Evolutionary conservation across 768 basidiomycete genomes (phyloP), one percentile per base, ranked within the genome.

Genomic region (Boletus reticuloceps): DNA sequence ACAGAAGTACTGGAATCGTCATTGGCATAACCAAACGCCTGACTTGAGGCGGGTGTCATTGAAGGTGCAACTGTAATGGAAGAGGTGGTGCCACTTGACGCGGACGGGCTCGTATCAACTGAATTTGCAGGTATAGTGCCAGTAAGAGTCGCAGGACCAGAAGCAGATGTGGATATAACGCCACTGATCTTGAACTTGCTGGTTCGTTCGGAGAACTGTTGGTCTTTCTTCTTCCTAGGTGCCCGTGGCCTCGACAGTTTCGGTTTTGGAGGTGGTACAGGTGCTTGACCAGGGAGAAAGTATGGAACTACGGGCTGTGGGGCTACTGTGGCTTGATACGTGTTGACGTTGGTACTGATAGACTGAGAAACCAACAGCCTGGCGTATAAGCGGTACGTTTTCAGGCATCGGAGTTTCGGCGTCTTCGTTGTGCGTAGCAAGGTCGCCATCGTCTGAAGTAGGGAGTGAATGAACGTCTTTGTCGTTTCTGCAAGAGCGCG

Each of bases 211-310:
- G 76, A 72, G 61, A 75, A 83, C 10, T 74, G 74, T 11, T 56
- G 32, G 55, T 70, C 72, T 53, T 66, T 72, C 63, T 72, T 68
- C 66, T 71, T 72, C 53, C 64, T 58, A 6, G 61, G 60, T 41
- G 67, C 57, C 16, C 60, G 63, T 5, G 65, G 58, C 56, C 66
- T 67, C 51, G 58, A 61, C 41, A 64, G 55, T 55, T 66, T 73
- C 48, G 59, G 66, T 43, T 62, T 69, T 4, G 59, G 59, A 6
- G 64, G 62, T 4, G 52, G 29, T 29, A 9, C 34, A 43, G 55
- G 58, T 12, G 66, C 70, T 62, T 85, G 84, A 8, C 83, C 84
- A n/a, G 84, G 83, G 37, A 85, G 75, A 63, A 82, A 85, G 31
- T 67, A 59, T 3, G 66, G 59, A 13, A 60, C 68, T 7, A 48